Base-by-base conservation (phyloP, 345 rosid species). In the Sisymbrium irio region DNA sequence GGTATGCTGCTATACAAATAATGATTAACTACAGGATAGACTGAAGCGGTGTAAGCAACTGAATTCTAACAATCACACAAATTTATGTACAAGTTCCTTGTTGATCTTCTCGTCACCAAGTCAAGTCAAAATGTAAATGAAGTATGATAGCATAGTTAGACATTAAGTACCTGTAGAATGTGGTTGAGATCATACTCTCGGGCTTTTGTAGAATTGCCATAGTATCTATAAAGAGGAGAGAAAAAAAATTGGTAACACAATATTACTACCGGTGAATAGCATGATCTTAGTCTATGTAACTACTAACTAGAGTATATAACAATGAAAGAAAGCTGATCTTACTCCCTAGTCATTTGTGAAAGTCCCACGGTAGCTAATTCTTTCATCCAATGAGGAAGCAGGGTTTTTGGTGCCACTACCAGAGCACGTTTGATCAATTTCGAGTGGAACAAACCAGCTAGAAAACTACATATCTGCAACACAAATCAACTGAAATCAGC, bases 331-430 rank as follows among this genome's bases (percentile, higher is more conserved):
- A 61, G 69, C 62, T n/a, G 58, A 67, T 66, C 95, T 69, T 68
- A 95, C 99, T 95, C 99, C 81, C 86, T 90, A 69, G 85, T 95
- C 89, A 77, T 85, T 53, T 45, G 69, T 62, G 97, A 92, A 67
- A 95, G 97, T 39, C 97, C 98, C 57, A 95, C 99, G 9, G 62
- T 78, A 45, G 92, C 82, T 74, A 95, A 77, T 82, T 95, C 98
- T 85, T 92, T 95, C 82, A 90, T 83, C 99, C 99, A 95, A 69
- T 95, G 99, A 80, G 97, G 62, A 19, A 95, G 91, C 82, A 95
- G 70, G 19, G 98, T 95, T 79, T 92, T 95, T 2, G 99, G 99
- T 70, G 98, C 96, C 74, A 95, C 99, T 62, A 95, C 40, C 76
- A 95, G 57, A 28, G 82, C 98, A 78, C 97, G 85, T 69, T 82